phyloP scores from a whole-genome alignment of 1,284 basidiomycete species.

The Ceratobasidium sp. region DNA sequence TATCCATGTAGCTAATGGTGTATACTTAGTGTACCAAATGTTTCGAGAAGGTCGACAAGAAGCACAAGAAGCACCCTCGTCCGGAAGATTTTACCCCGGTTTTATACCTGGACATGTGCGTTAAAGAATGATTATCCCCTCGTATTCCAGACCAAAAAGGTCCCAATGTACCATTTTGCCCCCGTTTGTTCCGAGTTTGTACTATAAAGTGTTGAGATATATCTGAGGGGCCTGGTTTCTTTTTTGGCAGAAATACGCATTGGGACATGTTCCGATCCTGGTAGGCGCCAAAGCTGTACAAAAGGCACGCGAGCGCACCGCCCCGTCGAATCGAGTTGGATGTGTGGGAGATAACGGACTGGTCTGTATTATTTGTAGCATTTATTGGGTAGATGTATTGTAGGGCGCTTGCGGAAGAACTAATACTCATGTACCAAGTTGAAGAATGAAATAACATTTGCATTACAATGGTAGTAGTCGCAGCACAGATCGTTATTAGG shows the following conservation, averaged over 20 bases:
- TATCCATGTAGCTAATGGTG: neutral
- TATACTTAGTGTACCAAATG: conserved; percentile 34
- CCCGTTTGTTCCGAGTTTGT: neutral
- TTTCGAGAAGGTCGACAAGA: conserved; percentile 43
- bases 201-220: conserved; percentile 19
- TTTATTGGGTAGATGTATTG: conserved; percentile 10
- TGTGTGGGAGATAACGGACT: conserved; percentile 4
- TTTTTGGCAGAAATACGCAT: conserved; percentile 32
- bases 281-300: conserved; percentile 32
- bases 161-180: neutral
- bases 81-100: conserved; percentile 38
- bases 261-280: conserved; percentile 45
- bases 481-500: too few species aligned
- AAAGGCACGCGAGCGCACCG: neutral
- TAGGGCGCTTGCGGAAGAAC: neutral
- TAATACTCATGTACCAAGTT: neutral
- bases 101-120: conserved; percentile 41
- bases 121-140: conserved; percentile 19
- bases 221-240: conserved; percentile 28
- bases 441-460: neutral
- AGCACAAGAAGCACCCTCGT: conserved; percentile 39
- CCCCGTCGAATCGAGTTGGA: neutral
- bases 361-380: conserved; percentile 8
- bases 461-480: too few species aligned
- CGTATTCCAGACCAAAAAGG: neutral